Base-by-base conservation (phyloP, 495 filamentous ascomycete species). In the Cryomyces antarcticus region DNA sequence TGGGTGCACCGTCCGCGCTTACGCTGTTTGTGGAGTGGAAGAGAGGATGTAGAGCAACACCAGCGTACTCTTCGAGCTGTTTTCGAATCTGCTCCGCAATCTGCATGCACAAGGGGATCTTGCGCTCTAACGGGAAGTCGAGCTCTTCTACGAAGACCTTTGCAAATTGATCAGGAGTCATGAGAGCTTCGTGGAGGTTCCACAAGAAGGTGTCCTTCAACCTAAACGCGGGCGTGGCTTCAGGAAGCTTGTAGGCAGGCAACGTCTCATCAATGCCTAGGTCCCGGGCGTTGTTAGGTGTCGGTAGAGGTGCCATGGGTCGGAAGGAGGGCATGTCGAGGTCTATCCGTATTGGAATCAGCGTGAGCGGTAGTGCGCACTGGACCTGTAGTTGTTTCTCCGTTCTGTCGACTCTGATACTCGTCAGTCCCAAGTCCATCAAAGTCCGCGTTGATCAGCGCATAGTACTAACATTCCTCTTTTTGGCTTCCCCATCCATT, bases 341-440 rank as follows among this genome's bases (percentile, higher is more conserved):
- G 53, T 97, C 89, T 52, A 99, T 87, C 38, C 92, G 82, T 48
- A 99, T 95, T 6, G 89, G 89, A 41, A 99, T 87, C 27, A 95
- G 70, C 4, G 83, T 89, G 27, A 92, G 68, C 27, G 92, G 89
- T 28, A 96, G 71, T 42, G 76, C 71, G 24, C 82, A 75, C 60
- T 94, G 89, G 10, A 82, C 78, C 49, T 82, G 77, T 49, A 80
- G 71, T 50, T 93, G 85, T 44, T 78, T 58, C 41, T 86, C 82
- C 6, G 79, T 72, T 42, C 67, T 63, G 24, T 6, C 12, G 17
- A 7, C 31, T 11, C 27, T 13, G 6, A 24, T 11, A 5, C 36
- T 27, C 17, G 27, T 30, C 41, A 9, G 29, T 30, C 5, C 11
- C 11, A 31, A 5, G 13, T 24, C 31, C 31, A 24, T 37, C 9